Evolutionary conservation across 768 basidiomycete genomes (phyloP).

Genomic region (Phlegmacium glaucopus): DNA sequence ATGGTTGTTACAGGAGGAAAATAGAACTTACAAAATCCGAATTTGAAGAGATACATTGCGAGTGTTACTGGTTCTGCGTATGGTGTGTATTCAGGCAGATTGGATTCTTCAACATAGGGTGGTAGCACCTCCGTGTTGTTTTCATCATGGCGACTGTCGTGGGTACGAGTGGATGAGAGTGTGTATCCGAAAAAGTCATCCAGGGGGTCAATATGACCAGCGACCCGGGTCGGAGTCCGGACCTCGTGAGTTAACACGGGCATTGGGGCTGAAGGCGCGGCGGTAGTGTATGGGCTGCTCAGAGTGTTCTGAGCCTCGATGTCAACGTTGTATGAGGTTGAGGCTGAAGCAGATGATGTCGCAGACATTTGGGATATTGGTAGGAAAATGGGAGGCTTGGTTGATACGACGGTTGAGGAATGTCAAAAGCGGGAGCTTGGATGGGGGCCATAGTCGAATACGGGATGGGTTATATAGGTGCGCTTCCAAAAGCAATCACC

Average conservation of each 20-base stretch:
- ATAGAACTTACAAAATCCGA: slow-evolving; percentile 52
- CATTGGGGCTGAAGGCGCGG: neutral
- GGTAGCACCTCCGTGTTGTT: slow-evolving; percentile 35
- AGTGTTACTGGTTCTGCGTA: slow-evolving; percentile 50
- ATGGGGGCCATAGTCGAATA: neutral
- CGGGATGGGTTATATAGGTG: slow-evolving; percentile 2
- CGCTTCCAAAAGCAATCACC: slow-evolving; percentile 4
- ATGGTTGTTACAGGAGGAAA: neutral
- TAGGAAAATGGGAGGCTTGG: neutral
- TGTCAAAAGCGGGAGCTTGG: neutral
- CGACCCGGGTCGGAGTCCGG: neutral
- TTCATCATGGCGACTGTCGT: slow-evolving; percentile 39
- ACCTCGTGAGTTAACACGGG: neutral
- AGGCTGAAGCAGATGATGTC: slow-evolving; percentile 1
- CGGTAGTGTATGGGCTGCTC: neutral
- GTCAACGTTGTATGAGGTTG: slow-evolving; percentile 6
- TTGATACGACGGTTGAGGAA: neutral
- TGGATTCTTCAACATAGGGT: slow-evolving; percentile 41
- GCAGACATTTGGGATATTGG: slow-evolving; percentile 3
- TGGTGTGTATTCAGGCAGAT: slow-evolving; percentile 33
- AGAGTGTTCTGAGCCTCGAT: slow-evolving; percentile 8
- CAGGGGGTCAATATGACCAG: slow-evolving; percentile 17
- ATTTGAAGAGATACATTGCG: slow-evolving; percentile 59
- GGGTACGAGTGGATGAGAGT: slow-evolving; percentile 27
- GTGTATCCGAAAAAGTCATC: slow-evolving; percentile 37